Evolutionary conservation across 164 flowering plant species (phyloP).

Genomic region (Saururus chinensis): DNA sequence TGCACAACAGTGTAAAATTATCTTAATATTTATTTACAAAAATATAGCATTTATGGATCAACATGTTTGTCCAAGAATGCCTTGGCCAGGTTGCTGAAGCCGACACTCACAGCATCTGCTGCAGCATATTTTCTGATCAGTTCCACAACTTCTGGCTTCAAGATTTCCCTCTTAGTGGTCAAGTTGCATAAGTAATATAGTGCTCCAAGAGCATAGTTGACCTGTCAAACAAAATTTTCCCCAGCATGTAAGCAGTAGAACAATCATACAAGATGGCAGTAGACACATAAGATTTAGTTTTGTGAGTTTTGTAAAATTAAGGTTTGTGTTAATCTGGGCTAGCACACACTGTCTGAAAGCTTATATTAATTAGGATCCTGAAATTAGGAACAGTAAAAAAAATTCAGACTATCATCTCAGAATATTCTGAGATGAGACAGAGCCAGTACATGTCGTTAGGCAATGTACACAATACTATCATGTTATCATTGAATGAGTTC

Average conservation of each 20-base stretch:
- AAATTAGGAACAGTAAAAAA: no score
- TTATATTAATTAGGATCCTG: no score
- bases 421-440: no score
- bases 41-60: background rate
- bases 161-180: conserved; percentile 43
- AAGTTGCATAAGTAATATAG: conserved; percentile 60
- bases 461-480: no score
- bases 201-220: conserved; percentile 69
- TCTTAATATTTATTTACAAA: background rate
- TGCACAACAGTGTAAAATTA: background rate
- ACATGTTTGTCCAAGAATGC: conserved; percentile 69
- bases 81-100: conserved; percentile 75
- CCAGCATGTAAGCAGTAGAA: background rate
- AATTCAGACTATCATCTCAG: no score
- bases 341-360: background rate
- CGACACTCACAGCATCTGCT: conserved; percentile 41
- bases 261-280: background rate
- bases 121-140: conserved; percentile 56
- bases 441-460: no score
- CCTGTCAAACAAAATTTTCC: conserved; percentile 21
- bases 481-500: background rate
- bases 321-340: background rate
- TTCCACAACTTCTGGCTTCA: conserved; percentile 80
- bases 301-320: background rate
- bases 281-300: background rate